Conservation (phyloP, 1,139 yeast genomes). For the Pichiaceae sp. region DNA sequence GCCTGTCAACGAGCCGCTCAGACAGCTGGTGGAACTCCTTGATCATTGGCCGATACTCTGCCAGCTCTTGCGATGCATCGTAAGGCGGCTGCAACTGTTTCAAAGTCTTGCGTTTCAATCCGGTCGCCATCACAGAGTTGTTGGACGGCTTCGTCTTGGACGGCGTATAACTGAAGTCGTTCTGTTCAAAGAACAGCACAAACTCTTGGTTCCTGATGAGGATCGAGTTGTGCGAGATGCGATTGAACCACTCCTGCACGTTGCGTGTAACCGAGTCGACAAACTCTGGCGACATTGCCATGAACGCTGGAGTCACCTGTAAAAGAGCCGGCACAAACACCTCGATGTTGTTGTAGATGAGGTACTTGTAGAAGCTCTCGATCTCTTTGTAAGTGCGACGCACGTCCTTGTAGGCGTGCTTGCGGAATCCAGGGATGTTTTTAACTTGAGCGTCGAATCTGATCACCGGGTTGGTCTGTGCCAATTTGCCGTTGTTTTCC, state of each 20-base stretch:
- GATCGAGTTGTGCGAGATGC: conserved; percentile 68
- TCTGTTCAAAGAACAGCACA: conserved; percentile 70
- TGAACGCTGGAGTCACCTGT: conserved; percentile 63
- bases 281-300: conserved; percentile 80
- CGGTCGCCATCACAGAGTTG: conserved; percentile 56
- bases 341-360: conserved; percentile 77
- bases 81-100: conserved; percentile 89
- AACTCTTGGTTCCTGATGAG: conserved; percentile 82
- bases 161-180: conserved; percentile 69
- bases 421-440: conserved; percentile 65
- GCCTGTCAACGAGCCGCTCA: conserved; percentile 35
- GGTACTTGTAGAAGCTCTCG: conserved; percentile 65
- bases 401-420: conserved; percentile 59
- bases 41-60: conserved; percentile 77
- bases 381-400: conserved; percentile 79
- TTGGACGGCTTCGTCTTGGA: conserved; percentile 38
- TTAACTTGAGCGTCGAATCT: conserved; percentile 35
- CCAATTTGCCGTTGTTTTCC: conserved; percentile 34
- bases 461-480: conserved; percentile 37
- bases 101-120: conserved; percentile 76
- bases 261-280: conserved; percentile 43
- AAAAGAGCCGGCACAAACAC: conserved; percentile 92
- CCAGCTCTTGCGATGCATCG: conserved; percentile 75
- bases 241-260: conserved; percentile 83
- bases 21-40: conserved; percentile 64